Evolutionary conservation across 352 stramenopile genomes (phyloP).

Genomic region (Pythium aristosporum): DNA sequence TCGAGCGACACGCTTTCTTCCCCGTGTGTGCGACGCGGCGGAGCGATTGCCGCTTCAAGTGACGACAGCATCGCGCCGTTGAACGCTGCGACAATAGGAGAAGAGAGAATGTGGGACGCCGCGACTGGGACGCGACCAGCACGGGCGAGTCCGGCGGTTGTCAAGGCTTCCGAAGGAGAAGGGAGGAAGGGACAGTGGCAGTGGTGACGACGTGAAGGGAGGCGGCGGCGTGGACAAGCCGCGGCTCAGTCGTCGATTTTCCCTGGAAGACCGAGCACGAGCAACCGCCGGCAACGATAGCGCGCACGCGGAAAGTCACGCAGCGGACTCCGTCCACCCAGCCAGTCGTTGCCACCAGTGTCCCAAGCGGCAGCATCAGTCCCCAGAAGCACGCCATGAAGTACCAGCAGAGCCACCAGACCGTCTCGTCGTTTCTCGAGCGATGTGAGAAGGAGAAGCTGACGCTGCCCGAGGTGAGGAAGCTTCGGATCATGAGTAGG

Average conservation of each 20-base stretch:
- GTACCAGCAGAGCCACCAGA: slow-evolving; percentile 24
- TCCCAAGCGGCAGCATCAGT: slow-evolving; percentile 2
- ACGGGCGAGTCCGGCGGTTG: slow-evolving; percentile 10
- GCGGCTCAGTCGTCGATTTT: slow-evolving; percentile 21
- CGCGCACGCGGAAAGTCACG: slow-evolving; percentile 19
- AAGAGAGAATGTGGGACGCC: slow-evolving; percentile 7
- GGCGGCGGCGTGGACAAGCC: slow-evolving; percentile 8
- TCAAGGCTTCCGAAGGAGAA: slow-evolving; percentile 1
- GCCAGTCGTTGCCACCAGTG: neutral
- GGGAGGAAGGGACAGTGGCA: neutral
- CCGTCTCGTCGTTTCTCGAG: slow-evolving; percentile 33
- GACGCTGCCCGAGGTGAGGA: slow-evolving; percentile 33
- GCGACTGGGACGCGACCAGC: slow-evolving; percentile 14
- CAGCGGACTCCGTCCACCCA: neutral
- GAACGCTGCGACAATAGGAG: slow-evolving; percentile 2
- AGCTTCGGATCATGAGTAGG: too few species aligned
- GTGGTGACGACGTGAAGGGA: neutral
- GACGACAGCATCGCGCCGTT: slow-evolving; percentile 8
- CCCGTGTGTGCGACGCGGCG: slow-evolving; percentile 10
- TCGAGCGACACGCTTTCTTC: neutral
- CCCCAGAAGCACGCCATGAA: slow-evolving; percentile 25
- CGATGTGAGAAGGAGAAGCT: slow-evolving; percentile 45
- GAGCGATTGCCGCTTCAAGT: neutral
- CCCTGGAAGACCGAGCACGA: slow-evolving; percentile 2
- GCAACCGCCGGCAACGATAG: slow-evolving; percentile 11